Evolutionary conservation across 2,329 filamentous ascomycete species (phyloP).

Genomic region (Fusarium scirpi): DNA sequence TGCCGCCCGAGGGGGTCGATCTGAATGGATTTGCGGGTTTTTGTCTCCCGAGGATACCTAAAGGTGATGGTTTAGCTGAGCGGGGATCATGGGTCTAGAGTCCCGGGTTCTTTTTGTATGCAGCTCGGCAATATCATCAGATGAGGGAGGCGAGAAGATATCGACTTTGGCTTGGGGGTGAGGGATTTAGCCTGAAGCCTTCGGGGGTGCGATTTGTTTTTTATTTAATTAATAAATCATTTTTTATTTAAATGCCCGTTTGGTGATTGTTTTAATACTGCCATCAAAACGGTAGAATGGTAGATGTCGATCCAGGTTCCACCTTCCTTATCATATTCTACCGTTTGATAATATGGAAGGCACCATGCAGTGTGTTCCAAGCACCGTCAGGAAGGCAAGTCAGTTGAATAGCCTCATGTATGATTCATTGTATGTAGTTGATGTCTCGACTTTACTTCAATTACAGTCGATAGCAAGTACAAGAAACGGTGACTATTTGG

Average conservation of each 20-base stretch:
- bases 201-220: slow-evolving; percentile 14
- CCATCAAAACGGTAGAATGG: slow-evolving; percentile 27
- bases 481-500: slow-evolving; percentile 40
- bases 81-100: slow-evolving; percentile 32
- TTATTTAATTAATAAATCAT: neutral
- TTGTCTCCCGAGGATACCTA: slow-evolving; percentile 28
- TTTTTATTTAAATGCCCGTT: neutral
- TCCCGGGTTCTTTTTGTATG: slow-evolving; percentile 20
- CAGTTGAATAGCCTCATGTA: neutral
- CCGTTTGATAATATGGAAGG: neutral
- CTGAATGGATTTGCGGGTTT: slow-evolving; percentile 31
- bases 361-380: neutral
- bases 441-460: no score
- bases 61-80: neutral
- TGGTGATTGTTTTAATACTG: neutral
- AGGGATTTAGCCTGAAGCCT: slow-evolving; percentile 21
- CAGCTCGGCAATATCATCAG: slow-evolving; percentile 28
- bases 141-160: slow-evolving; percentile 26
- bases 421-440: neutral
- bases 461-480: neutral
- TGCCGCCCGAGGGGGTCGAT: slow-evolving; percentile 7
- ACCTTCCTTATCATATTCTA: neutral
- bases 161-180: slow-evolving; percentile 17
- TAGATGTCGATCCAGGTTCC: neutral
- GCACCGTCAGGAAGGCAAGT: neutral